Conservation (phyloP, 106 monocot species). For the Acanthochlamys bracteata region DNA sequence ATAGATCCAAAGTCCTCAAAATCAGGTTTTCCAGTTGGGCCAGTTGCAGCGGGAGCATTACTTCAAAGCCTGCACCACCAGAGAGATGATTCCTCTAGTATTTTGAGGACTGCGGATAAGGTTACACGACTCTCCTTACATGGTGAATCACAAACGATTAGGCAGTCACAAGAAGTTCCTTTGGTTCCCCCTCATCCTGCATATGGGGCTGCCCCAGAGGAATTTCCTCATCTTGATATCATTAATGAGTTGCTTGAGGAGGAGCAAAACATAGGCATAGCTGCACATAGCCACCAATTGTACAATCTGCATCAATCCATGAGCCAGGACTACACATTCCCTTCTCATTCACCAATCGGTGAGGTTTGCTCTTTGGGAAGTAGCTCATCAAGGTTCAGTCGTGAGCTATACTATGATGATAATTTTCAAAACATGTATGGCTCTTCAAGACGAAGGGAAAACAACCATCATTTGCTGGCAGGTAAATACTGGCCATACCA, state of each 20-base stretch:
- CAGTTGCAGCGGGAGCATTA: conserved; percentile 34
- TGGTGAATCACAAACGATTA: conserved; percentile 3
- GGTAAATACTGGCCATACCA: conserved; percentile 43
- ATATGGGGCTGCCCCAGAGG: conserved; percentile 33
- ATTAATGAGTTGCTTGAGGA: conserved; percentile 91
- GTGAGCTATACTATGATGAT: conserved; percentile 24
- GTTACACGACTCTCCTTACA: conserved; percentile 9
- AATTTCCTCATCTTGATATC: conserved; percentile 92
- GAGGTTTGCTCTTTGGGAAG: conserved; percentile 10
- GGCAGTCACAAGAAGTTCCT: conserved; percentile 9
- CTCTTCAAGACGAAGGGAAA: conserved; percentile 22
- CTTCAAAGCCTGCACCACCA: conserved; percentile 11
- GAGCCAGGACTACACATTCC: conserved; percentile 44
- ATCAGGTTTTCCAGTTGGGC: conserved; percentile 45
- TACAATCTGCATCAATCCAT: conserved; percentile 12
- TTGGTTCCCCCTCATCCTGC: conserved; percentile 9
- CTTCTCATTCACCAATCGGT: conserved; percentile 3
- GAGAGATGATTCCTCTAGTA: conserved; percentile 15
- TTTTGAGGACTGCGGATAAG: neutral
- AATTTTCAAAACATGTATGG: conserved; percentile 19
- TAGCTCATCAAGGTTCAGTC: conserved; percentile 18
- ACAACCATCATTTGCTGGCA: conserved; percentile 26
- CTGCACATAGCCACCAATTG: conserved; percentile 4
- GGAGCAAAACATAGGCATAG: conserved; percentile 32
- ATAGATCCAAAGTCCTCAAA: conserved; percentile 18